Percentiles rank a stretch among this genome's conserved stretches.
phyloP scores from a whole-genome alignment of 768 basidiomycete genomes.

The Cyclocybe aegerita region DNA sequence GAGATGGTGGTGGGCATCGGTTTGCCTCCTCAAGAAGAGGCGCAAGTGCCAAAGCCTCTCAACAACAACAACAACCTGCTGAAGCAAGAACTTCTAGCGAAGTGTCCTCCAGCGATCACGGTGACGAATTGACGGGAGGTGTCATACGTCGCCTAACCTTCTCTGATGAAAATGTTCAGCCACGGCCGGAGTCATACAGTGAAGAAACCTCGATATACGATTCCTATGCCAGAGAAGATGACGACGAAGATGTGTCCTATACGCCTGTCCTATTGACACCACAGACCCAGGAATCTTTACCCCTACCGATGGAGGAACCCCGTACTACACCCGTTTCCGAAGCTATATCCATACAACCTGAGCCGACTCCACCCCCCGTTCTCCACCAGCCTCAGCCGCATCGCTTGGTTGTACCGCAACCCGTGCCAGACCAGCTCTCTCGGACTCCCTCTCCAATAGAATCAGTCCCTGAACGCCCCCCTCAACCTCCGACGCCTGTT shows the following conservation, averaged over 20 bases:
- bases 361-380: constrained; percentile 32
- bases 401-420: constrained; percentile 42
- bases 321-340: constrained; percentile 8
- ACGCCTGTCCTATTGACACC: constrained; percentile 20
- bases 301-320: constrained; percentile 14
- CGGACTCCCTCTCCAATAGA: constrained; percentile 63
- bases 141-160: constrained; percentile 38
- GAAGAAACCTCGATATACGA: constrained; percentile 86
- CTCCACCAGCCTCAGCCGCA: constrained; percentile 73
- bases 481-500: constrained; percentile 21
- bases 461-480: constrained; percentile 18
- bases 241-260: constrained; percentile 46
- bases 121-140: constrained; percentile 40
- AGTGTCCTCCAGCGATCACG: constrained; percentile 69
- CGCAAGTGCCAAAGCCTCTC: constrained; percentile 25
- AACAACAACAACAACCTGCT: constrained; percentile 16
- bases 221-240: constrained; percentile 59
- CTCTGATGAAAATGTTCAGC: constrained; percentile 45
- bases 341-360: constrained; percentile 8
- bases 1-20: constrained; percentile 82
- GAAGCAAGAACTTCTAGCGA: constrained; percentile 69
- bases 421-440: constrained; percentile 37
- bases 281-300: constrained; percentile 14
- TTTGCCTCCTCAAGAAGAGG: constrained; percentile 57
- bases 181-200: constrained; percentile 72